A percentile compares a stretch with the other conserved stretches of the same genome.
phyloP scores from a whole-genome alignment of 2,329 filamentous ascomycete species.

The Alternaria conjuncta region DNA sequence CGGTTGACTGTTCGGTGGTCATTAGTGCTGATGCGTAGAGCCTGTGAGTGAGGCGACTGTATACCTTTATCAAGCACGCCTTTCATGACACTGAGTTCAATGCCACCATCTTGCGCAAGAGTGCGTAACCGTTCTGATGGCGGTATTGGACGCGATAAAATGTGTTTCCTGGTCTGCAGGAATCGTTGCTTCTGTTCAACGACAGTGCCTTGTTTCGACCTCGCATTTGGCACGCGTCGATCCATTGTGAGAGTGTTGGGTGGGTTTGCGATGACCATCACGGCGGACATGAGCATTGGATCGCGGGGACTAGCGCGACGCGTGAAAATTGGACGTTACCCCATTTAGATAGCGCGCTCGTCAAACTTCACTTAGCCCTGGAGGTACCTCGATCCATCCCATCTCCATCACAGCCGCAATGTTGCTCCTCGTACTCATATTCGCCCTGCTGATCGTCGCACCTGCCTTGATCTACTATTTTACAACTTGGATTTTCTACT shows the following conservation, averaged over 20 bases:
- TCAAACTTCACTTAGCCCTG: neutral
- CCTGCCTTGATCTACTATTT: conserved; percentile 33
- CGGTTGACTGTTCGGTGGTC: conserved; percentile 62
- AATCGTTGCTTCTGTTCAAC: conserved; percentile 70
- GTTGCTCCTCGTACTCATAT: conserved; percentile 1
- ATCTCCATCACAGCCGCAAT: conserved; percentile 2
- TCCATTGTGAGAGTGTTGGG: conserved; percentile 5
- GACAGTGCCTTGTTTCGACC: conserved; percentile 50
- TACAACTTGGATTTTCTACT: conserved; percentile 27
- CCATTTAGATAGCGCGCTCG: neutral
- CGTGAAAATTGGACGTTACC: neutral
- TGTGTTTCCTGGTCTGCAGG: conserved; percentile 66
- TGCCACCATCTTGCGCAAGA: conserved; percentile 55
- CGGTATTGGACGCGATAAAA: conserved; percentile 65
- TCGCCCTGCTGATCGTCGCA: neutral
- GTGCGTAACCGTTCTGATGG: conserved; percentile 63
- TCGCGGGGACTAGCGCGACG: conserved; percentile 12
- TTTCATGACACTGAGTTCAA: conserved; percentile 56
- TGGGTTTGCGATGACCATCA: neutral
- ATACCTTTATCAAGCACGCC: conserved; percentile 60
- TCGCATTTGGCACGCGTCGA: conserved; percentile 6
- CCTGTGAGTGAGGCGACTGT: neutral
- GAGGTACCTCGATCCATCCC: neutral
- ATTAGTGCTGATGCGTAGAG: neutral
- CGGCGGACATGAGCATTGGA: neutral